Percentiles rank a stretch among this genome's conserved stretches.
phyloP scores from a whole-genome alignment of 371 early-diverging fungal genomes.

The Mortierella sp. region DNA sequence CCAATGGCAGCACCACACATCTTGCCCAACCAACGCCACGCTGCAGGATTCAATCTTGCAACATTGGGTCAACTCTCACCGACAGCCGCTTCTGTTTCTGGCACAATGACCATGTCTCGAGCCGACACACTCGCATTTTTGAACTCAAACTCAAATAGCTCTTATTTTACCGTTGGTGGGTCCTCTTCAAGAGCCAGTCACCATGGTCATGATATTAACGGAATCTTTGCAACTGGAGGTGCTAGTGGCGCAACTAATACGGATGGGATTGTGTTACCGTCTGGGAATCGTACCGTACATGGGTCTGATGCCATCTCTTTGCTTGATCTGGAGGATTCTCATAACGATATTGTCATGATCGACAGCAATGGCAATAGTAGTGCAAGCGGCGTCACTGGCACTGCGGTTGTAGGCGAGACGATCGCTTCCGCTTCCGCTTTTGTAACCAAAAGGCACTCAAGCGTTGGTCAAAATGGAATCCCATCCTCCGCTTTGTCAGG shows the following conservation, averaged over 20 bases:
- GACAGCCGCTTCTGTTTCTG: slow-evolving; percentile 23
- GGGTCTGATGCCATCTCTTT: slow-evolving; percentile 51
- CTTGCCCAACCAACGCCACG: slow-evolving; percentile 35
- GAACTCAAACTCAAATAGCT: slow-evolving; percentile 23
- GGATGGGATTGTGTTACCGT: slow-evolving; percentile 13
- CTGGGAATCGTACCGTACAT: slow-evolving; percentile 25
- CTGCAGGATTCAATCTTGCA: slow-evolving; percentile 51
- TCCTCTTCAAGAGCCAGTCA: slow-evolving; percentile 4
- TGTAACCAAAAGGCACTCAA: slow-evolving; percentile 14
- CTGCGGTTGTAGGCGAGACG: slow-evolving; percentile 45
- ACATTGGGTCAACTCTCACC: slow-evolving; percentile 52
- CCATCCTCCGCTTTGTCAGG: slow-evolving; percentile 12
- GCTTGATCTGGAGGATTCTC: slow-evolving; percentile 45
- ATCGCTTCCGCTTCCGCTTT: slow-evolving; percentile 49
- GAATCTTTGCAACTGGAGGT: slow-evolving; percentile 1
- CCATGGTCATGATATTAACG: slow-evolving; percentile 1
- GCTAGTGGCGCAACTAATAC: not conserved
- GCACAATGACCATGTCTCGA: slow-evolving; percentile 41
- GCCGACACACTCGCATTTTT: slow-evolving; percentile 30
- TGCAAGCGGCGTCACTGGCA: slow-evolving; percentile 26
- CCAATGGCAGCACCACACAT: slow-evolving; percentile 38
- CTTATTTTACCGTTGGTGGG: slow-evolving; percentile 30
- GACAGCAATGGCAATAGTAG: slow-evolving; percentile 53
- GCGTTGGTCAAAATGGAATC: not conserved
- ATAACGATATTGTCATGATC: slow-evolving; percentile 51